These are phyloP conservation scores for Monosporascus sp. DNA, from an alignment of 2,329 filamentous ascomycete species.

Conservation along the genomic window DNA sequence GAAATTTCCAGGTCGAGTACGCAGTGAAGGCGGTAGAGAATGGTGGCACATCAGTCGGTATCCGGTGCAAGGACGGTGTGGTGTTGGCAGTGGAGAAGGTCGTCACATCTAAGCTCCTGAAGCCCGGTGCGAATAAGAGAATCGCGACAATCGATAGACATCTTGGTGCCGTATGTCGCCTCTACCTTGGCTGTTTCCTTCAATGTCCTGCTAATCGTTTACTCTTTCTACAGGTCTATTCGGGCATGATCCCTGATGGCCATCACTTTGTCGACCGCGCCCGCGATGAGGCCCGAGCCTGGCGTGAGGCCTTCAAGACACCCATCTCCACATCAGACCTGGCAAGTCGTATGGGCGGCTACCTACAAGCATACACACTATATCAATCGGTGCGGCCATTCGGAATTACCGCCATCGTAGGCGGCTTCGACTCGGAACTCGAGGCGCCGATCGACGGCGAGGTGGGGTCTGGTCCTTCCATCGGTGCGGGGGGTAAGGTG, in stretches of 20 bases:
- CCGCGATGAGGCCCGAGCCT: constrained; percentile 85
- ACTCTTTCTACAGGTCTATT: constrained; percentile 64
- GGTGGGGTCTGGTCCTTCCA: constrained; percentile 73
- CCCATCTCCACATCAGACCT: constrained; percentile 87
- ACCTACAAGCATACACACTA: constrained; percentile 94
- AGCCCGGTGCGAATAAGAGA: constrained; percentile 91
- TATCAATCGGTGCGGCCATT: constrained; percentile 97
- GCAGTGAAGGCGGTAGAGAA: constrained; percentile 98
- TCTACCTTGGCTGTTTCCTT: neutral
- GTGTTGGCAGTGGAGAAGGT: constrained; percentile 97
- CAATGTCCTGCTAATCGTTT: neutral
- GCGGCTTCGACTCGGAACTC: constrained; percentile 85
- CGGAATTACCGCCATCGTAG: constrained; percentile 90
- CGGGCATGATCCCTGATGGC: constrained; percentile 90
- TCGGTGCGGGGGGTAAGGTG: constrained; percentile 79
- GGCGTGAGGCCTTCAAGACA: constrained; percentile 90
- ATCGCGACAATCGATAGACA: constrained; percentile 94
- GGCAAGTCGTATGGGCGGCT: constrained; percentile 88
- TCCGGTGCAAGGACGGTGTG: constrained; percentile 94
- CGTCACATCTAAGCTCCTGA: constrained; percentile 89
- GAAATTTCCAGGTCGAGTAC: constrained; percentile 99
- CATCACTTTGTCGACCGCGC: constrained; percentile 92
- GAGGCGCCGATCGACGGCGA: constrained; percentile 85
- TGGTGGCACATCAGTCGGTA: constrained; percentile 91
- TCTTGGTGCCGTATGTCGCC: constrained; percentile 73